A percentile compares a stretch with the other conserved stretches of the same genome.
Evolutionary conservation across 768 basidiomycete species (phyloP).

Genomic region (Russula sp.): DNA sequence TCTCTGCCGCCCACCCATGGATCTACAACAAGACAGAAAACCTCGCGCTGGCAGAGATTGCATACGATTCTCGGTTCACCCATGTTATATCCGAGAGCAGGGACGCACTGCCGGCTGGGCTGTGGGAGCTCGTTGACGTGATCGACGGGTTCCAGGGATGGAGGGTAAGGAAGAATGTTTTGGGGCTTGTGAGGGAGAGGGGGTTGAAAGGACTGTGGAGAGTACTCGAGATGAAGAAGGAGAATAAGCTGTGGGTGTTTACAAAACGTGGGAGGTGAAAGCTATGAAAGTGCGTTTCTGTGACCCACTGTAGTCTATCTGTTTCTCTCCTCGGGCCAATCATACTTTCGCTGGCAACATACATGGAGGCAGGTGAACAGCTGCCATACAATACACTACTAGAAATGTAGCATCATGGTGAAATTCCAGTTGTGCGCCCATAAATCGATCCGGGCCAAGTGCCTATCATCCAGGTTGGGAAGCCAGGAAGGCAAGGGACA

Average conservation of each 20-base stretch:
- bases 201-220: slow-evolving; percentile 19
- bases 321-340: background rate
- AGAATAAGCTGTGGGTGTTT: slow-evolving; percentile 44
- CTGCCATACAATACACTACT: background rate
- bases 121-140: slow-evolving; percentile 39
- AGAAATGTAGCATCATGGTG: background rate
- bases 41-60: slow-evolving; percentile 37
- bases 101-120: slow-evolving; percentile 22
- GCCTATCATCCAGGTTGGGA: too few relatives aligned
- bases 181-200: slow-evolving; percentile 24
- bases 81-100: slow-evolving; percentile 53
- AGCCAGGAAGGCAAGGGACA: too few relatives aligned
- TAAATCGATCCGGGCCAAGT: background rate
- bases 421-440: background rate
- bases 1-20: slow-evolving; percentile 35
- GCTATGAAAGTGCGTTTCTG: background rate
- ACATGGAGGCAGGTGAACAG: background rate
- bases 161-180: slow-evolving; percentile 27
- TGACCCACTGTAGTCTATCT: background rate
- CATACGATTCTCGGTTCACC: slow-evolving; percentile 39
- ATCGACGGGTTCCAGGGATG: slow-evolving; percentile 43
- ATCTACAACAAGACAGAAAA: slow-evolving; percentile 80
- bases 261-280: slow-evolving; percentile 26
- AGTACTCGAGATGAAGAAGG: slow-evolving; percentile 33
- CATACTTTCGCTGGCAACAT: background rate